Evolutionary conservation across 495 filamentous ascomycete species (phyloP).

Genomic region (Tuber indicum): DNA sequence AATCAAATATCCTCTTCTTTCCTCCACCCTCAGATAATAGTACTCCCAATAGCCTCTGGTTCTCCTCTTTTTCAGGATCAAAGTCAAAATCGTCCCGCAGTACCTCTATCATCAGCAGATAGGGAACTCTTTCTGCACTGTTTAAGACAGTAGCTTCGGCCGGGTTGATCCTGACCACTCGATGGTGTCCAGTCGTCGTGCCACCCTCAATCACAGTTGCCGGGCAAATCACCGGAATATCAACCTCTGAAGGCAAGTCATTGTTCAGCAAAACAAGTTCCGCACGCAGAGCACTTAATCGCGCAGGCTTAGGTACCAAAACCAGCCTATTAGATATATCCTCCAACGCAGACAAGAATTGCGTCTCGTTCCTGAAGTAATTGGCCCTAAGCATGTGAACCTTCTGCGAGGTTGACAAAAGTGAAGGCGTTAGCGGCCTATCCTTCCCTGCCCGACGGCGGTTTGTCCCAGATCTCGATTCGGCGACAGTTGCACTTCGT

Average conservation of each 20-base stretch:
- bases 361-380: constrained; percentile 67
- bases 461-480: constrained; percentile 49
- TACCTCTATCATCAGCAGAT: constrained; percentile 69
- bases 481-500: constrained; percentile 45
- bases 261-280: constrained; percentile 67
- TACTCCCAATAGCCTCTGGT: constrained; percentile 55
- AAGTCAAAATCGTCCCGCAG: constrained; percentile 68
- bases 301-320: constrained; percentile 64
- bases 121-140: constrained; percentile 71
- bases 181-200: constrained; percentile 61
- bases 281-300: constrained; percentile 66
- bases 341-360: constrained; percentile 64
- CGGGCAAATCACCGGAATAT: constrained; percentile 68
- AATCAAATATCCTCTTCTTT: constrained; percentile 63
- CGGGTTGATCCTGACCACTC: constrained; percentile 67
- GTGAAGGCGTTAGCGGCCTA: constrained; percentile 49
- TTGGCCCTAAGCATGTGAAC: constrained; percentile 60
- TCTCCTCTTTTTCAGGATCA: constrained; percentile 59
- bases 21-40: constrained; percentile 55
- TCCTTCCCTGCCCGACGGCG: constrained; percentile 50
- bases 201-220: constrained; percentile 57
- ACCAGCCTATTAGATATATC: constrained; percentile 71
- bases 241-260: constrained; percentile 67
- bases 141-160: constrained; percentile 72
- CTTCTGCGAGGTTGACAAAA: constrained; percentile 54